Conservation (phyloP, 805 yeast genomes). For the Candida multigemmis region DNA sequence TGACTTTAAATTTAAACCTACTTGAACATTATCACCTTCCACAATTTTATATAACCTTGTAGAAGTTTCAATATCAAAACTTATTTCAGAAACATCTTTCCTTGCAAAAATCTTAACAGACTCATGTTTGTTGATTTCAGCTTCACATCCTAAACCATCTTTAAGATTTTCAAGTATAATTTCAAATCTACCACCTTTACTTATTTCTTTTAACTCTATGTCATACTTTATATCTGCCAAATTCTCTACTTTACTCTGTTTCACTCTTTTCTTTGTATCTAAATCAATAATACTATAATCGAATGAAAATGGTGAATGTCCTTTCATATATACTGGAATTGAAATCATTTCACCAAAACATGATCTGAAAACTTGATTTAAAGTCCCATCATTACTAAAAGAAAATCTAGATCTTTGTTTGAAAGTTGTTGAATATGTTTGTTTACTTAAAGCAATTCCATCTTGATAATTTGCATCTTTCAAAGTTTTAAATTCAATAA, state of each 20-base stretch:
- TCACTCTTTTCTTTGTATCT: constrained; percentile 9
- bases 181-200: constrained; percentile 65
- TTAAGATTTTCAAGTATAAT: constrained; percentile 54
- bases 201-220: constrained; percentile 47
- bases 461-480: constrained; percentile 54
- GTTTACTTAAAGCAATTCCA: constrained; percentile 26
- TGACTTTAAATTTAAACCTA: constrained; percentile 44
- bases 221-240: constrained; percentile 25
- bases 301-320: constrained; percentile 72
- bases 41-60: constrained; percentile 31
- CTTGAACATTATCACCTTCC: constrained; percentile 48
- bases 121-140: constrained; percentile 57
- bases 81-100: constrained; percentile 51
- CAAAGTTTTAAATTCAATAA: constrained; percentile 57
- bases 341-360: constrained; percentile 20
- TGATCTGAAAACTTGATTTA: too few relatives aligned
- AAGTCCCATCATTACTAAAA: too few relatives aligned
- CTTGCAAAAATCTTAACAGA: constrained; percentile 50
- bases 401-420: constrained; percentile 51
- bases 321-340: constrained; percentile 57
- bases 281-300: constrained; percentile 58
- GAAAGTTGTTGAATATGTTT: constrained; percentile 60
- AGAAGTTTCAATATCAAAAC: constrained; percentile 13
- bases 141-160: constrained; percentile 75
- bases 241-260: constrained; percentile 18